phyloP scores from a whole-genome alignment of 1,284 basidiomycete species.

The Rhizoctonia solani region DNA sequence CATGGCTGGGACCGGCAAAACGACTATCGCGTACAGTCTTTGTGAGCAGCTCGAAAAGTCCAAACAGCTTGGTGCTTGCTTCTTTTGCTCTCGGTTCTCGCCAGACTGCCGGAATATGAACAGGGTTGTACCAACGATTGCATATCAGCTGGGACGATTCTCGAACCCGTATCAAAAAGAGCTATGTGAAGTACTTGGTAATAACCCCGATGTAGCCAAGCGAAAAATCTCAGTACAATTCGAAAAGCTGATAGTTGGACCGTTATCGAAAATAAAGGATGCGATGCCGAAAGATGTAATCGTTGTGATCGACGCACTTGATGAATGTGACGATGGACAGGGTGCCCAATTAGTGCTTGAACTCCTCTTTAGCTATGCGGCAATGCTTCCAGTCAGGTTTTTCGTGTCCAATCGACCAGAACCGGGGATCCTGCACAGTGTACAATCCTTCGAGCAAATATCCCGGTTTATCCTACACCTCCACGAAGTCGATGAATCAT shows the following conservation, averaged over 20 bases:
- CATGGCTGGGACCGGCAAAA: conserved; percentile 19
- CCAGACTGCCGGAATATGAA: conserved; percentile 13
- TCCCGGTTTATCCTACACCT: conserved; percentile 1
- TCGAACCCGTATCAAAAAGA: background rate
- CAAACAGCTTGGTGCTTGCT: background rate
- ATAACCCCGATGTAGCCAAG: background rate
- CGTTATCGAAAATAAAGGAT: background rate
- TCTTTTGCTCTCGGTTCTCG: conserved; percentile 42
- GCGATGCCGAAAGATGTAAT: background rate
- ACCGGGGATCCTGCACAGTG: background rate
- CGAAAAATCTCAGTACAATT: conserved; percentile 3
- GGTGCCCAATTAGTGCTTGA: background rate
- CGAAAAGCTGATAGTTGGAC: conserved; percentile 20
- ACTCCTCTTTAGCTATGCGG: background rate
- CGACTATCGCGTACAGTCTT: conserved; percentile 11
- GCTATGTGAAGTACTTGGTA: background rate
- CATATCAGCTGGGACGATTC: conserved; percentile 31
- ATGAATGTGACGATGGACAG: conserved; percentile 20
- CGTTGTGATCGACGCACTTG: conserved; percentile 33
- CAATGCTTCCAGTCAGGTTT: conserved; percentile 11
- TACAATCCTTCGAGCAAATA: background rate
- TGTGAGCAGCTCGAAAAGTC: background rate
- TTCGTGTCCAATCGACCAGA: conserved; percentile 33
- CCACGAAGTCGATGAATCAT: conserved; percentile 35
- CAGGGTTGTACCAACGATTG: conserved; percentile 29